Percentiles rank a stretch among this genome's conserved stretches.
phyloP scores from a whole-genome alignment of 148 eudicot genomes.

The Silene conica region DNA sequence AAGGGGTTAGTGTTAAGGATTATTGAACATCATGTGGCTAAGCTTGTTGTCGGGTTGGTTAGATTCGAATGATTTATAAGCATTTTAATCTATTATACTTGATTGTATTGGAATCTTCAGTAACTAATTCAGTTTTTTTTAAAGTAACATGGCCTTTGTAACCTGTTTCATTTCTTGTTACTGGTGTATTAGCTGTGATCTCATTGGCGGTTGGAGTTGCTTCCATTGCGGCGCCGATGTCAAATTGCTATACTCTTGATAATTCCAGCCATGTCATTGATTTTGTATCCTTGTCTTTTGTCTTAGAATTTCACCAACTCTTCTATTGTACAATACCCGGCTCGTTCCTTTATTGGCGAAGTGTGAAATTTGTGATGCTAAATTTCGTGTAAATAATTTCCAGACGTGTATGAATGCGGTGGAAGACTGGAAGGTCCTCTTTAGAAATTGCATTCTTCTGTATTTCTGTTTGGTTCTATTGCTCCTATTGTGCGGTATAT shows the following conservation, averaged over 20 bases:
- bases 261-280: constrained; percentile 78
- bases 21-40: neutral
- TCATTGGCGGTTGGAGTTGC: constrained; percentile 42
- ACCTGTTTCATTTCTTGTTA: neutral
- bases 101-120: constrained; percentile 1
- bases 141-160: neutral
- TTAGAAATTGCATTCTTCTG: neutral
- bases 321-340: neutral
- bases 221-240: constrained; percentile 62
- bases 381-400: neutral
- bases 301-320: neutral
- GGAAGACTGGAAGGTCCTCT: neutral
- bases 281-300: constrained; percentile 72
- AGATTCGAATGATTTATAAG: neutral
- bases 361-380: neutral
- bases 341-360: neutral
- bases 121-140: neutral
- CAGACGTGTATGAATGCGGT: neutral
- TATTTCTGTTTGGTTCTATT: neutral
- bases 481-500: neutral
- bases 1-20: neutral
- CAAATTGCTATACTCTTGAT: constrained; percentile 77
- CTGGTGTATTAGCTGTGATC: constrained; percentile 37
- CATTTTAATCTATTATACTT: neutral
- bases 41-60: neutral